Conservation (phyloP, 768 basidiomycete genomes). For the Sarcodon sp. region DNA sequence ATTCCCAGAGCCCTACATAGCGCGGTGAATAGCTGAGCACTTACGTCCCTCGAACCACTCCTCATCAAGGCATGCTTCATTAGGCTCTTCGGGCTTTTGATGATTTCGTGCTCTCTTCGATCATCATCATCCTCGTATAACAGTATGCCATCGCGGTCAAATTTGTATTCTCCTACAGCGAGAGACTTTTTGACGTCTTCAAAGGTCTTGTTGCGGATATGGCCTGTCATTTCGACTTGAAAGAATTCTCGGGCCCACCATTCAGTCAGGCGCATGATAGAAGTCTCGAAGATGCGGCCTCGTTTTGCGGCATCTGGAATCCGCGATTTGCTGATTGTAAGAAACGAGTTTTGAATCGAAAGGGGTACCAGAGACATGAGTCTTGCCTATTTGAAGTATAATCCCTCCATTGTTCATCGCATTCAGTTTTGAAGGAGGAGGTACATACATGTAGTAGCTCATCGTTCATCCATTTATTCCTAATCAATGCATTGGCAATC, state of each 20-base stretch:
- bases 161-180: slow-evolving; percentile 9
- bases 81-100: slow-evolving; percentile 71
- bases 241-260: slow-evolving; percentile 84
- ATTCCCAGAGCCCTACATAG: slow-evolving; percentile 79
- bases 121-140: slow-evolving; percentile 21
- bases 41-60: slow-evolving; percentile 72
- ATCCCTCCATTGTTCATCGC: no score
- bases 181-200: slow-evolving; percentile 44
- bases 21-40: slow-evolving; percentile 85
- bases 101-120: slow-evolving; percentile 42
- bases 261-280: slow-evolving; percentile 54
- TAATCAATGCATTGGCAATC: slow-evolving; percentile 55
- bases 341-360: slow-evolving; percentile 67
- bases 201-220: slow-evolving; percentile 66
- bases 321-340: slow-evolving; percentile 66
- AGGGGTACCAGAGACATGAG: slow-evolving; percentile 81
- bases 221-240: slow-evolving; percentile 44
- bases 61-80: slow-evolving; percentile 88
- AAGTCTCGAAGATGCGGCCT: slow-evolving; percentile 79
- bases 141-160: slow-evolving; percentile 27
- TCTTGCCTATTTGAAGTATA: slow-evolving; percentile 46
- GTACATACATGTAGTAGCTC: slow-evolving; percentile 62
- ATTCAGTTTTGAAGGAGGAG: not conserved
- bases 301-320: slow-evolving; percentile 73
- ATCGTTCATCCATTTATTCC: slow-evolving; percentile 84